Conservation (phyloP, 768 basidiomycete species). For the Sarcodon aspratus region DNA sequence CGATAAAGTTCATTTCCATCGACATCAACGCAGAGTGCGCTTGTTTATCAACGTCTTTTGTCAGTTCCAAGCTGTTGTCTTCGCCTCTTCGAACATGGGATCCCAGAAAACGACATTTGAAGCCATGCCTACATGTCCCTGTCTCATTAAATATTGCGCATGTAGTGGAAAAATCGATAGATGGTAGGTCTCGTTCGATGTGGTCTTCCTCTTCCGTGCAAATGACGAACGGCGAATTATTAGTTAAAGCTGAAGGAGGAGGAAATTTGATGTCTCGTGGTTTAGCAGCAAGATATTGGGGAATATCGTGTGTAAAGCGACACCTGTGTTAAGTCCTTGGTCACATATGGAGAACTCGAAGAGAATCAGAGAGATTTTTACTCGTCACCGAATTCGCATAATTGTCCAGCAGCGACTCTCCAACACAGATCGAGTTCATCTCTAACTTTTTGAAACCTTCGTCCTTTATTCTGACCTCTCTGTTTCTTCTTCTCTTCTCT, state of each 20-base stretch:
- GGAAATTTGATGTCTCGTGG: constrained; percentile 60
- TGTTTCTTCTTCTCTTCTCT: constrained; percentile 66
- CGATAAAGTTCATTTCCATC: constrained; percentile 62
- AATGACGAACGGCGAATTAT: constrained; percentile 39
- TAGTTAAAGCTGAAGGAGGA: constrained; percentile 26
- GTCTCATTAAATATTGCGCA: constrained; percentile 62
- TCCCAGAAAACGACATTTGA: constrained; percentile 86
- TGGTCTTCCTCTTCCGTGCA: constrained; percentile 16
- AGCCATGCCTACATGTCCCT: constrained; percentile 75
- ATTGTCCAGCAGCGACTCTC: constrained; percentile 55
- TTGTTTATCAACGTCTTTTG: constrained; percentile 50
- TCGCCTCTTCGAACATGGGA: constrained; percentile 50
- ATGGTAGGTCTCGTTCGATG: constrained; percentile 19
- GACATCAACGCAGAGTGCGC: constrained; percentile 31
- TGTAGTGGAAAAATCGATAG: constrained; percentile 31
- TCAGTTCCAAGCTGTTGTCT: constrained; percentile 30
- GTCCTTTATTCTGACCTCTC: constrained; percentile 74
- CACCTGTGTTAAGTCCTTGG: constrained; percentile 35
- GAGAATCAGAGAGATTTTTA: constrained; percentile 20
- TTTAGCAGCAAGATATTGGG: constrained; percentile 67
- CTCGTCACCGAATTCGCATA: constrained; percentile 64
- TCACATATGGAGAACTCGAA: neutral
- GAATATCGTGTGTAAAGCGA: constrained; percentile 69
- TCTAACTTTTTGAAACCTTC: constrained; percentile 65
- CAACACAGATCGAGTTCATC: constrained; percentile 82